Percentiles rank a stretch among this genome's conserved stretches.
Evolutionary conservation across 345 rosid genomes (phyloP).

Genomic region (Aquilaria yunnanensis): DNA sequence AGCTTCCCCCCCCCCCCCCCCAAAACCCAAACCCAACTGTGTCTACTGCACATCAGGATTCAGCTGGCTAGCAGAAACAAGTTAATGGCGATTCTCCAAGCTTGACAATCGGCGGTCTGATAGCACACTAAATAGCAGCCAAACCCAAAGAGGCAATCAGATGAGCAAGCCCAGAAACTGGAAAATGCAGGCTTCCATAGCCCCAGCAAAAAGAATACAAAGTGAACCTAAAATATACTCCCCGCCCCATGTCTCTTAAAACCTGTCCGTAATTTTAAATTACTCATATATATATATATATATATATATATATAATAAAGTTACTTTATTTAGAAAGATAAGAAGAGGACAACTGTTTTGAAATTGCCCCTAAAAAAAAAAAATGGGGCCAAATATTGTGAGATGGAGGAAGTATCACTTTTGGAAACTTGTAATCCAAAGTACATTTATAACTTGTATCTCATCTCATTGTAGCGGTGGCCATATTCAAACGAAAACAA

Average conservation of each 20-base stretch:
- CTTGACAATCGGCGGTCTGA: slow-evolving; percentile 69
- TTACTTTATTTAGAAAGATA: neutral
- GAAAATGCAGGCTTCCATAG: neutral
- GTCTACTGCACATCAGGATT: neutral
- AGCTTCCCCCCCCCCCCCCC: no score
- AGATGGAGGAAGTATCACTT: no score
- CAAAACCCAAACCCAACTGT: no score
- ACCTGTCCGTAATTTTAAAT: neutral
- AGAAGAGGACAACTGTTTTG: neutral
- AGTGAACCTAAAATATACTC: no score
- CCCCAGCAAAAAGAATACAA: neutral
- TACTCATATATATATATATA: neutral
- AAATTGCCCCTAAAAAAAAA: no score
- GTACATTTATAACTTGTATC: no score
- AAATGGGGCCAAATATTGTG: no score
- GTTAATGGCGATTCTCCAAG: slow-evolving; percentile 57
- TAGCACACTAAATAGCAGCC: slow-evolving; percentile 62
- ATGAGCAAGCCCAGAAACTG: neutral
- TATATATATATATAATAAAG: neutral
- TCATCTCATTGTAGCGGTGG: no score
- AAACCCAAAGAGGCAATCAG: slow-evolving; percentile 1
- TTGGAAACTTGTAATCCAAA: no score
- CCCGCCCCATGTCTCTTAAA: neutral
- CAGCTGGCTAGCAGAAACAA: slow-evolving; percentile 1
- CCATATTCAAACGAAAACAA: no score